These are phyloP conservation scores for Aphanomyces cochlioides DNA, from an alignment of 352 stramenopile genomes.

Conservation along the genomic window DNA sequence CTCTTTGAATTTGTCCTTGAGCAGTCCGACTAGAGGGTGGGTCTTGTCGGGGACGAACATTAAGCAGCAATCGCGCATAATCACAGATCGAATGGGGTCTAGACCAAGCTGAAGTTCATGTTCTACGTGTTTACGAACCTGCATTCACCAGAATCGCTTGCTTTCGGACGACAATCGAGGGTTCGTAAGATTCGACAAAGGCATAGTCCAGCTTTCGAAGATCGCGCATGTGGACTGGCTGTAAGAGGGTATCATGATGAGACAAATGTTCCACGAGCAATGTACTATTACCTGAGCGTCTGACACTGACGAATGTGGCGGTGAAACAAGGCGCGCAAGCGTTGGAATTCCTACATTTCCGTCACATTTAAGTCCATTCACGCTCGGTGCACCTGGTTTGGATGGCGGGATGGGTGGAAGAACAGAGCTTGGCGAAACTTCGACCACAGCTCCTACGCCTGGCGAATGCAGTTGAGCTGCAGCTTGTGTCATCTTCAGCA, in stretches of 20 bases:
- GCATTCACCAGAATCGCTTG: constrained; percentile 76
- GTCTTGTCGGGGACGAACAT: constrained; percentile 47
- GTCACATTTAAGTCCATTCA: too few relatives aligned
- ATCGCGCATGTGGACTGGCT: constrained; percentile 70
- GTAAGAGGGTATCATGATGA: not conserved
- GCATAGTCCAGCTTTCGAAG: constrained; percentile 70
- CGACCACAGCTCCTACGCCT: too few relatives aligned
- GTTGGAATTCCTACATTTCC: too few relatives aligned
- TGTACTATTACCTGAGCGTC: constrained; percentile 19
- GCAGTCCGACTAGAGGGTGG: constrained; percentile 54
- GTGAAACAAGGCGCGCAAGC: not conserved
- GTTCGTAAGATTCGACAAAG: constrained; percentile 69
- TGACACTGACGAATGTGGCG: constrained; percentile 6
- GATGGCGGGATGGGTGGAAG: not conserved
- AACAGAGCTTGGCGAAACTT: not conserved
- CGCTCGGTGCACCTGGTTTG: too few relatives aligned
- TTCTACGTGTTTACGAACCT: constrained; percentile 31
- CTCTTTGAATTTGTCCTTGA: constrained; percentile 61
- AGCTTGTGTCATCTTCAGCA: constrained; percentile 55
- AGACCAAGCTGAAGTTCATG: constrained; percentile 16
- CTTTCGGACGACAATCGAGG: constrained; percentile 69
- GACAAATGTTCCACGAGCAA: too few relatives aligned
- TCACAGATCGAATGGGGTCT: constrained; percentile 68
- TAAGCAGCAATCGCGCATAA: constrained; percentile 54
- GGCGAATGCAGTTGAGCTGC: constrained; percentile 30